Base-by-base conservation (phyloP, 2,329 filamentous ascomycete genomes). In the Aspergillus ochraceus region DNA sequence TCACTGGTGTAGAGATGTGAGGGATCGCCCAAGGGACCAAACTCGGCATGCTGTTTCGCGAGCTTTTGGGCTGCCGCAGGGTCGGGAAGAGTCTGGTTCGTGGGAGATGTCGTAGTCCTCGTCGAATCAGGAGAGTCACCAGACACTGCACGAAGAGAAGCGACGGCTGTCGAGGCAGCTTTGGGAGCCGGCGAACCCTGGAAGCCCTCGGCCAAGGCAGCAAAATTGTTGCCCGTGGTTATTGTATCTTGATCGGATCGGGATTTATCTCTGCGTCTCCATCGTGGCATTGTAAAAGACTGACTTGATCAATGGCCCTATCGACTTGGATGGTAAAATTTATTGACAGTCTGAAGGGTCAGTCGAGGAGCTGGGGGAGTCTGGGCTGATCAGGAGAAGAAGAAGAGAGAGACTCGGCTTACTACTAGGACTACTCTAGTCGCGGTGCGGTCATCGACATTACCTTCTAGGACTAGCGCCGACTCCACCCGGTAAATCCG, bases 1-100 rank as follows among this genome's bases (percentile, higher is more conserved):
- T 89, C 86, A 81, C 92, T 96, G 63, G 89, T 87, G 79, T 96
- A 96, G 72, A 90, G 85, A 77, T 97, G 93, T 68, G 84, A 88
- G 53, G 87, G 85, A 65, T 90, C 88, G 62, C 87, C 83, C 36
- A 97, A 80, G 11, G 94, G 93, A 2, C 90, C 94, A 71, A 97
- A 97, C 73, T 97, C 91, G 29, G 92, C 90, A 68, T 97, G 90
- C 66, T 88, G 85, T 70, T 86, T 88, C 60, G 87, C 88, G 73
- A 91, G 84, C 64, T 84, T 85, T 59, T 87, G 86, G 47, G 87
- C 83, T 76, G 97, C 91, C 69, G 88, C 88, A 19, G 87, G 88
- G 29, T 59, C 9, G 11, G 52, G 29, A 19, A 19, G 26, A 12
- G 36, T 20, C 47, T 49, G 52, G 26, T 24, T 52, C n/a, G 12